phyloP scores from a whole-genome alignment of 1,284 basidiomycete genomes.

The Spongispora temasekensis region DNA sequence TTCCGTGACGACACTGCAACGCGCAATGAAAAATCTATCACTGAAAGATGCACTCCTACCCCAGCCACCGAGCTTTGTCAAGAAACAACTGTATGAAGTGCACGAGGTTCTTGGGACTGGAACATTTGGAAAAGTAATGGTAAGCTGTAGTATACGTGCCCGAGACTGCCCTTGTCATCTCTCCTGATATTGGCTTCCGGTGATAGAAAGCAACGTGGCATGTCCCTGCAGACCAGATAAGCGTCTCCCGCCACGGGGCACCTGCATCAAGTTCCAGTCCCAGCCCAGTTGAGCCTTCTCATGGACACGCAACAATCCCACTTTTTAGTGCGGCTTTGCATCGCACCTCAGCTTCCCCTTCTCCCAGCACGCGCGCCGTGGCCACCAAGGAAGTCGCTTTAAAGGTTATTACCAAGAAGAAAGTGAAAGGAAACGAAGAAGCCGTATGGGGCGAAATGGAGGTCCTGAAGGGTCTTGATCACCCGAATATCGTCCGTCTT shows the following conservation, averaged over 20 bases:
- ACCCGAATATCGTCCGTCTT: slow-evolving; percentile 81
- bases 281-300: slow-evolving; percentile 13
- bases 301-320: slow-evolving; percentile 27
- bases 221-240: slow-evolving; percentile 59
- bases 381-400: slow-evolving; percentile 77
- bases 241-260: slow-evolving; percentile 60
- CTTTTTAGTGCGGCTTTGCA: slow-evolving; percentile 24
- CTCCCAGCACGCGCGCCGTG: slow-evolving; percentile 22
- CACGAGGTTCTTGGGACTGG: slow-evolving; percentile 77
- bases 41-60: slow-evolving; percentile 58
- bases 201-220: slow-evolving; percentile 69
- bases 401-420: slow-evolving; percentile 90
- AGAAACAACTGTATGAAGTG: slow-evolving; percentile 81
- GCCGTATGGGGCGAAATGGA: slow-evolving; percentile 91
- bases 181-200: neutral
- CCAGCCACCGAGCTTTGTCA: slow-evolving; percentile 81
- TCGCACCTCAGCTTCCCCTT: slow-evolving; percentile 28
- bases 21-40: slow-evolving; percentile 37
- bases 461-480: slow-evolving; percentile 82
- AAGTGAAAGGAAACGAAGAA: slow-evolving; percentile 84
- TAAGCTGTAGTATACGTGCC: slow-evolving; percentile 42
- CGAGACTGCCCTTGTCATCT: neutral
- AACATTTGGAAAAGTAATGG: slow-evolving; percentile 85
- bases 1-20: no score
- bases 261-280: slow-evolving; percentile 36